phyloP scores from a whole-genome alignment of 176 grass and related monocot species.

The Thinopyrum elongatum region DNA sequence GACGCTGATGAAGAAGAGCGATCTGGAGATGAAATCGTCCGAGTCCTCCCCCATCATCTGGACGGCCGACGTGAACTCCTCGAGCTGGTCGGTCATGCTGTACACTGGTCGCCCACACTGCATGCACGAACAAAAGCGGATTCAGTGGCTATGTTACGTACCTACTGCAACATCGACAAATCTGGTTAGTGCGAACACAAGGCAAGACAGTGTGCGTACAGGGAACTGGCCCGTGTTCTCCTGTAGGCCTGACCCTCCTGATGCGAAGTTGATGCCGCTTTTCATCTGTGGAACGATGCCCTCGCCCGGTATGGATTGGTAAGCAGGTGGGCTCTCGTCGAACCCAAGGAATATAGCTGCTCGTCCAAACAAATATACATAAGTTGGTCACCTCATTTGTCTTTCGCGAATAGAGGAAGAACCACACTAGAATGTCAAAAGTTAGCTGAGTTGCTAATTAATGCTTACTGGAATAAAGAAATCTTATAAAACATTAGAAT shows the following conservation, averaged over 20 bases:
- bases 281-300: conserved; percentile 35
- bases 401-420: neutral
- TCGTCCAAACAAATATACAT: neutral
- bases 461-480: too few species aligned
- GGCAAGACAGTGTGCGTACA: neutral
- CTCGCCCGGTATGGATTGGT: conserved; percentile 39
- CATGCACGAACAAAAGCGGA: neutral
- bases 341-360: conserved; percentile 63
- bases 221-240: neutral
- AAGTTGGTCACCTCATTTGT: neutral
- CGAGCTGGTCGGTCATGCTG: conserved; percentile 33
- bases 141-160: neutral
- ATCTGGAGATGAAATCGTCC: conserved; percentile 35
- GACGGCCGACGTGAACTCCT: conserved; percentile 32
- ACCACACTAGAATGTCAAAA: too few species aligned
- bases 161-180: neutral
- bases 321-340: conserved; percentile 63
- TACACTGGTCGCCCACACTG: neutral
- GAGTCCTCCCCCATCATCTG: neutral
- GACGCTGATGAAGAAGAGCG: conserved; percentile 56
- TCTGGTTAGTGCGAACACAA: neutral
- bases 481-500: too few species aligned
- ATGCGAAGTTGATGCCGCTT: conserved; percentile 78
- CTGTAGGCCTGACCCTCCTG: conserved; percentile 78
- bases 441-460: too few species aligned